A percentile compares a stretch with the other conserved stretches of the same genome.
Evolutionary conservation across 805 yeast species (phyloP).

Genomic region (Saccharomycopsis amapae): DNA sequence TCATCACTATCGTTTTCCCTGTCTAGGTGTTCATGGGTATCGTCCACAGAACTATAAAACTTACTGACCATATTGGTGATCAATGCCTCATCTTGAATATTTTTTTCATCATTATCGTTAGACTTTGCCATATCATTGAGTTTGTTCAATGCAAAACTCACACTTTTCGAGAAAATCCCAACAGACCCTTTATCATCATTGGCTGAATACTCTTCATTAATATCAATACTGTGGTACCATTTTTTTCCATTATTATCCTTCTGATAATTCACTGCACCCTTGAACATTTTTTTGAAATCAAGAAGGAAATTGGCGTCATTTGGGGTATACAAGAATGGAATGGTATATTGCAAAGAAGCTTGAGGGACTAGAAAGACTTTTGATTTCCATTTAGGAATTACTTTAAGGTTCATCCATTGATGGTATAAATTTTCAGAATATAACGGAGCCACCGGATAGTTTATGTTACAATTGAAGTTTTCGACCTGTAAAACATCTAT

Average conservation of each 20-base stretch:
- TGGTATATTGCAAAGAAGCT: constrained; percentile 1
- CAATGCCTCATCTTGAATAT: background rate
- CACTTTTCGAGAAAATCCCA: background rate
- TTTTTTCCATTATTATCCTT: background rate
- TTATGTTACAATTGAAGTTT: constrained; percentile 10
- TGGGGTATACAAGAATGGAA: constrained; percentile 17
- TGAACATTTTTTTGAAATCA: background rate
- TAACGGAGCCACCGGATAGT: constrained; percentile 13
- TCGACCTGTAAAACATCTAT: background rate
- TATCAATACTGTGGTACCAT: constrained; percentile 4
- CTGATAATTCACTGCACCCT: background rate
- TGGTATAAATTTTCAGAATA: constrained; percentile 17
- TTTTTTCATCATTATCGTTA: background rate
- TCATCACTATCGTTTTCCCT: background rate
- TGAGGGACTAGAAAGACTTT: background rate
- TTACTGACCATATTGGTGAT: no score
- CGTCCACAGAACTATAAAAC: no score
- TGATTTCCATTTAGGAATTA: constrained; percentile 4
- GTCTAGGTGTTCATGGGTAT: background rate
- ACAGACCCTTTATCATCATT: background rate
- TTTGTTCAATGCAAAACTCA: constrained; percentile 2
- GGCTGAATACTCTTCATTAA: constrained; percentile 1
- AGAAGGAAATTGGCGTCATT: background rate
- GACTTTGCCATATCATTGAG: background rate
- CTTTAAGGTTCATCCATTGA: constrained; percentile 9